Evolutionary conservation across 192 early-diverging fungal species (phyloP), one percentile per base, ranked within the genome.

Genomic region (Rhizophagus sp.): DNA sequence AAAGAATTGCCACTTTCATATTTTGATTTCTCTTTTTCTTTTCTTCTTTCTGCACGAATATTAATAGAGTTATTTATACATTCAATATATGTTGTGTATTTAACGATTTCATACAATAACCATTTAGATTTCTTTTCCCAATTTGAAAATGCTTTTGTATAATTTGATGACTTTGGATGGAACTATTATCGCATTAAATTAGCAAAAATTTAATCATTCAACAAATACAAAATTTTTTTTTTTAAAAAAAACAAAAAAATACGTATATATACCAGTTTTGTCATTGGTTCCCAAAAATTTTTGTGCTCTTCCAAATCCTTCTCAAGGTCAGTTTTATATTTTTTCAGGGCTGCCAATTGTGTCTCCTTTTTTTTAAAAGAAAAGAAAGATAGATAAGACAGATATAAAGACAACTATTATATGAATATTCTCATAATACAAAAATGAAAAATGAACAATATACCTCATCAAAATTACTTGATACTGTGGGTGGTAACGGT

Each of bases 61-160:
- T 4, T 36, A 13, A 91, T 81, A n/a, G 90, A 89, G 39, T 90
- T 90, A 81, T 93, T 90, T 81, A 95, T 79, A 33, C 87, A 88
- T 74, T 95, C 92, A 12, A 90, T 90, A 73, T 95, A 95, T 78
- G 91, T 93, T 80, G 93, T 92, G 75, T 94, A 92, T 80, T 94
- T 95, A 84, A 95, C 91, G 80, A 94, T 92, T 85, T 95, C 94
- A 82, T 93, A 90, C 52, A 95, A 80, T 39, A 95, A 83, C 81
- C 93, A 90, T 79, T 92, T 90, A 13, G 92, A 92, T 82, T 91
- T 91, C 73, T 88, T 86, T 84, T 95, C 94, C 94, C 94, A 95
- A 79, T 95, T 95, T 13, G 88, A 84, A 74, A 94, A 88, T 9
- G 90, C 94, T 79, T 89, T 91, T 4, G 89, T 81, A 83, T 89